Conservation (phyloP, 495 filamentous ascomycete species). For the Penicillium waksmanii region DNA sequence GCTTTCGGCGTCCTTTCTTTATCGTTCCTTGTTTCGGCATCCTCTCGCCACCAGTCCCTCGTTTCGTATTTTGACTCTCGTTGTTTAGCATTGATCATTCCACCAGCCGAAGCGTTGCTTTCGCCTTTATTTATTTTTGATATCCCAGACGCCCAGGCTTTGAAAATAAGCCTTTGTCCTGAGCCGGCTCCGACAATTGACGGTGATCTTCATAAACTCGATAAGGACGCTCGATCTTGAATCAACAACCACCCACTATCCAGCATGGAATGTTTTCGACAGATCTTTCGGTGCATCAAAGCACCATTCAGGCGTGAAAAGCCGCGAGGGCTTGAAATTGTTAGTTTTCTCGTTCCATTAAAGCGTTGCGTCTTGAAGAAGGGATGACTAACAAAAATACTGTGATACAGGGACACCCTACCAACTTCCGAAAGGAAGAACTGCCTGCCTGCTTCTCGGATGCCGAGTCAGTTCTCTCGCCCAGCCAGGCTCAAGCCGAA, state of each 20-base stretch:
- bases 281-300: conserved; percentile 43
- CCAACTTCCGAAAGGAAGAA: conserved; percentile 52
- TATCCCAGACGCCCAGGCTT: not conserved
- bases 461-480: conserved; percentile 47
- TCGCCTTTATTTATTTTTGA: conserved; percentile 13
- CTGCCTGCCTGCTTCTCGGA: conserved; percentile 44
- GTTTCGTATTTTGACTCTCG: conserved; percentile 33
- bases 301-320: conserved; percentile 38
- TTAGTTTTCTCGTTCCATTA: conserved; percentile 23
- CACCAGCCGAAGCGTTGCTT: conserved; percentile 19
- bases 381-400: conserved; percentile 7
- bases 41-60: conserved; percentile 23
- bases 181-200: conserved; percentile 4
- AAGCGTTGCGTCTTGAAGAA: not conserved
- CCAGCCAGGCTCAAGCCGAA: conserved; percentile 19
- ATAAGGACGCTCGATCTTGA: not conserved
- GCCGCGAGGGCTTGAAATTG: conserved; percentile 42
- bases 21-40: conserved; percentile 31
- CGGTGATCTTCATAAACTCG: conserved; percentile 18
- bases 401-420: conserved; percentile 42
- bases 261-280: conserved; percentile 47
- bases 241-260: conserved; percentile 1
- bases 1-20: conserved; percentile 16
- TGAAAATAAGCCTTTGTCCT: not conserved
- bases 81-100: conserved; percentile 29